Conservation (phyloP, 805 yeast species). For the Candida morakotiae region DNA sequence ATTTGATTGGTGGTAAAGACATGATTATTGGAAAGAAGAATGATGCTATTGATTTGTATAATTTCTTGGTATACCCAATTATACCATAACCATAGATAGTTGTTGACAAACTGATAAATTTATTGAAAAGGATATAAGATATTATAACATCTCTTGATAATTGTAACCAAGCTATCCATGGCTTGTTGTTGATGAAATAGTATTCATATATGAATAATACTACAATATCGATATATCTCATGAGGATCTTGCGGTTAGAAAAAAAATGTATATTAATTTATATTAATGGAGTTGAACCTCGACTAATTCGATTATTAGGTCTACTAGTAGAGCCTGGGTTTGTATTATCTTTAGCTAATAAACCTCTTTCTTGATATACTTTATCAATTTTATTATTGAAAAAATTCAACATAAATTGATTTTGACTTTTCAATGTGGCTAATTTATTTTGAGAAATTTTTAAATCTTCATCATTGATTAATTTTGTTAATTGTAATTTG, state of each 20-base stretch:
- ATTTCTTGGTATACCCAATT: slow-evolving; percentile 20
- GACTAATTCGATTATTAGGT: slow-evolving; percentile 32
- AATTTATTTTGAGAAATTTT: slow-evolving; percentile 23
- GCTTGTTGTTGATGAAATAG: not conserved
- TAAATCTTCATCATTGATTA: slow-evolving; percentile 31
- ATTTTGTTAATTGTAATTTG: slow-evolving; percentile 28
- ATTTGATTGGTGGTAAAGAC: slow-evolving; percentile 49
- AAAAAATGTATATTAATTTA: not conserved
- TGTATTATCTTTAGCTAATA: slow-evolving; percentile 23
- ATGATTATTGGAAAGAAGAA: slow-evolving; percentile 29
- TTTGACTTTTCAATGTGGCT: slow-evolving; percentile 22
- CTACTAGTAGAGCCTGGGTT: slow-evolving; percentile 25
- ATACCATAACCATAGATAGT: slow-evolving; percentile 37
- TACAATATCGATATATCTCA: not conserved
- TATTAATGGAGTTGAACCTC: slow-evolving; percentile 35
- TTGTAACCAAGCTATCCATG: slow-evolving; percentile 1
- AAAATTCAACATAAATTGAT: slow-evolving; percentile 23
- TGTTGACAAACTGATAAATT: slow-evolving; percentile 9
- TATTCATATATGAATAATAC: not conserved
- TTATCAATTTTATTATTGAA: slow-evolving; percentile 30
- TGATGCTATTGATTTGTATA: slow-evolving; percentile 10
- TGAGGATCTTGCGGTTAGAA: slow-evolving; percentile 1
- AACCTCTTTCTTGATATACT: slow-evolving; percentile 30
- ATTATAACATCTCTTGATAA: slow-evolving; percentile 18
- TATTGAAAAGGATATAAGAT: slow-evolving; percentile 10